These are phyloP conservation scores for Pythium coloratum DNA, from an alignment of 352 stramenopile genomes.

Conservation along the genomic window DNA sequence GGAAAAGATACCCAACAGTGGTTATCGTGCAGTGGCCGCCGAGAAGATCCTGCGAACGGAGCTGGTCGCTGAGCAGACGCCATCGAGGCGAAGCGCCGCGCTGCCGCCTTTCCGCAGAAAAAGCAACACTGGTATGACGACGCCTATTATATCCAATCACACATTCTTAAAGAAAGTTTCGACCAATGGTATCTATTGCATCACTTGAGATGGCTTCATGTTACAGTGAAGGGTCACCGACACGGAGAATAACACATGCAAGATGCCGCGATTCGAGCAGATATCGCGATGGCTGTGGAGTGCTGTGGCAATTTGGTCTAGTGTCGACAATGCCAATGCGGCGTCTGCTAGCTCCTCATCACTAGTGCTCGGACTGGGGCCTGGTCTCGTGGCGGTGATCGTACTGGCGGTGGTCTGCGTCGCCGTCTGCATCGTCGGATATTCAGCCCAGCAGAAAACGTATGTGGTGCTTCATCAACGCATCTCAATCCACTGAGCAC, in stretches of 20 bases:
- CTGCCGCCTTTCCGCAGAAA: slow-evolving; percentile 14
- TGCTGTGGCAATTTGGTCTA: not conserved
- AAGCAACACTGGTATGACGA: not conserved
- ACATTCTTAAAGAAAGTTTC: not conserved
- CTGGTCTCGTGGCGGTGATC: slow-evolving; percentile 38
- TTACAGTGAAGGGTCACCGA: not conserved
- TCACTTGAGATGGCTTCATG: slow-evolving; percentile 17
- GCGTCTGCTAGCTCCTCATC: slow-evolving; percentile 1
- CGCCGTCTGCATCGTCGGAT: slow-evolving; percentile 35
- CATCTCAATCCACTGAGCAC: not conserved
- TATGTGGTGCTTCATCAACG: not conserved
- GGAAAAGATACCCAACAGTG: not conserved
- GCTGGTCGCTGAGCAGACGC: not conserved
- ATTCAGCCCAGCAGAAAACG: slow-evolving; percentile 26
- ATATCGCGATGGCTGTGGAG: not conserved
- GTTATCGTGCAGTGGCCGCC: not conserved
- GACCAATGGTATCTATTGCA: not conserved
- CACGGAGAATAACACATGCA: not conserved
- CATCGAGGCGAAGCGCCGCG: slow-evolving; percentile 10
- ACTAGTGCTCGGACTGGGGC: slow-evolving; percentile 33
- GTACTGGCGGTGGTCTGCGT: slow-evolving; percentile 34
- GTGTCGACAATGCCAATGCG: not conserved
- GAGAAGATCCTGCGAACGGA: slow-evolving; percentile 5
- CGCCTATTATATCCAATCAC: slow-evolving; percentile 9
- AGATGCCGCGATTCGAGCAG: not conserved